Conservation (phyloP, 75 land plant species). For the Selaginella tamariscina region DNA sequence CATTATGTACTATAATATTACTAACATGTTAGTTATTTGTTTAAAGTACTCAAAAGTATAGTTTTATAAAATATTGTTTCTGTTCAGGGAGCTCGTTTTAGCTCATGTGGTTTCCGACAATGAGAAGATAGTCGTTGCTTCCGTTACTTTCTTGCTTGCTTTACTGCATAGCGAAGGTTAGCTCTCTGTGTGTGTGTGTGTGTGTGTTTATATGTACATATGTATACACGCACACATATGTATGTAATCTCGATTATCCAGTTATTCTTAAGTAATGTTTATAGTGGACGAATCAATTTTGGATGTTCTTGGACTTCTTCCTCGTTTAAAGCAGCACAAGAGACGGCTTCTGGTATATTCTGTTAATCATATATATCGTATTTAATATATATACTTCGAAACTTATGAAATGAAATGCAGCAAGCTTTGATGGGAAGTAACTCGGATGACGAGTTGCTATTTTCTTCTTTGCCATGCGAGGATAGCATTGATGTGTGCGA, state of each 20-base stretch:
- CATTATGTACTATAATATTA: too few species aligned
- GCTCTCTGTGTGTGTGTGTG: too few species aligned
- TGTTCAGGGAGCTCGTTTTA: conserved; percentile 56
- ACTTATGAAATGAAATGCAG: conserved; percentile 36
- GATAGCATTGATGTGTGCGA: neutral
- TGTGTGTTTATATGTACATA: neutral
- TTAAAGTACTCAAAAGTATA: neutral
- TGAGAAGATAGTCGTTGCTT: conserved; percentile 58
- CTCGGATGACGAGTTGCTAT: conserved; percentile 61
- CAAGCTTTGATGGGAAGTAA: conserved; percentile 82
- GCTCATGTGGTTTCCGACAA: conserved; percentile 44
- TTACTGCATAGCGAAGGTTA: conserved; percentile 88
- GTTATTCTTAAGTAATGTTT: conserved; percentile 18
- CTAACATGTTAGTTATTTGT: too few species aligned
- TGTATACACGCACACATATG: neutral
- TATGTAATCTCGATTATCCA: neutral
- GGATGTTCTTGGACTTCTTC: conserved; percentile 97
- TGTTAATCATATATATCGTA: neutral
- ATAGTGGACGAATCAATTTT: conserved; percentile 82
- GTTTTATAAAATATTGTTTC: neutral
- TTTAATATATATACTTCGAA: neutral
- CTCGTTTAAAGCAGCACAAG: conserved; percentile 80
- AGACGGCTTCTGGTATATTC: conserved; percentile 64
- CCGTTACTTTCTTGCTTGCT: conserved; percentile 55
- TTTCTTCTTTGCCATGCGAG: conserved; percentile 30